These are phyloP conservation scores for Dissophora globulifera DNA, from an alignment of 192 early-diverging fungal genomes.

Conservation along the genomic window DNA sequence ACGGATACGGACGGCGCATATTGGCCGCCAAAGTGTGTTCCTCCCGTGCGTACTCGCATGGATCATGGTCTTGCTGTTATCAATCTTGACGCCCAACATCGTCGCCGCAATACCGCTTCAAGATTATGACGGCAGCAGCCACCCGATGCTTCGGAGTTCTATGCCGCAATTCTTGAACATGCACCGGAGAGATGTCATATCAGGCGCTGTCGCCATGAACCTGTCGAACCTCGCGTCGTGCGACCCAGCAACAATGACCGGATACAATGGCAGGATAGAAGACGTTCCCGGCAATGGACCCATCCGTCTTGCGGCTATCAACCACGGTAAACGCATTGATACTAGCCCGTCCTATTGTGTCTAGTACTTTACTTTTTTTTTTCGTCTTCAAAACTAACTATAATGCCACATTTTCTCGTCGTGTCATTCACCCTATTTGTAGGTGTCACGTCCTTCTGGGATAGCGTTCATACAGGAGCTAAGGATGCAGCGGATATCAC, in stretches of 20 bases:
- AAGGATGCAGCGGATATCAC: conserved; percentile 21
- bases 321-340: conserved; percentile 13
- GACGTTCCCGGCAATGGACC: conserved; percentile 6
- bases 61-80: neutral
- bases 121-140: neutral
- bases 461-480: conserved; percentile 3
- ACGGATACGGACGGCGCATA: no score
- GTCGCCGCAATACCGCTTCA: conserved; percentile 4
- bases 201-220: conserved; percentile 26
- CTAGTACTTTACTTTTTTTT: no score
- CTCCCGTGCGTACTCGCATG: neutral
- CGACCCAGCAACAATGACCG: conserved; percentile 23
- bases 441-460: conserved; percentile 27
- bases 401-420: no score
- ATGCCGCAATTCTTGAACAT: neutral
- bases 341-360: no score
- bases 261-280: conserved; percentile 18
- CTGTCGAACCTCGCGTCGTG: conserved; percentile 29
- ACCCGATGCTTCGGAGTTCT: neutral
- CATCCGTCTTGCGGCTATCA: conserved; percentile 18
- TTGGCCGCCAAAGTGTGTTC: neutral
- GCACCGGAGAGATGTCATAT: neutral
- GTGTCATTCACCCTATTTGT: no score
- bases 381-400: no score
- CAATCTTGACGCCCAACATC: neutral